phyloP scores from a whole-genome alignment of 164 flowering plant species.

The Saururus chinensis region DNA sequence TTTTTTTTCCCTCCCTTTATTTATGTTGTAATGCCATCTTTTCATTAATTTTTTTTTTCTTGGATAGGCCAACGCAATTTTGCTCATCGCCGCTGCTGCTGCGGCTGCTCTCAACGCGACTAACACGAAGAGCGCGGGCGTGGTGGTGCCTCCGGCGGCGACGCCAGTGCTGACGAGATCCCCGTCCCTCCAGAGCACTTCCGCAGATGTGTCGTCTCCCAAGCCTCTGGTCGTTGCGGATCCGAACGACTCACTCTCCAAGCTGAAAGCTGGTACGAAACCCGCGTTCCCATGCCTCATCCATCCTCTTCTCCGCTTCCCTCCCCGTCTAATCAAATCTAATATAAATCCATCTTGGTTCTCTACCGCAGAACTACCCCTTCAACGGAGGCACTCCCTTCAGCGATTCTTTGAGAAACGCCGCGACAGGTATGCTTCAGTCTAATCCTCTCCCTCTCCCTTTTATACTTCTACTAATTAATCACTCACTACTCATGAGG shows the following conservation, averaged over 20 bases:
- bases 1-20: too few relatives aligned
- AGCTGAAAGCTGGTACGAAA: conserved; percentile 13
- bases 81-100: conserved; percentile 19
- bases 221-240: conserved; percentile 15
- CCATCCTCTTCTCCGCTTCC: not conserved
- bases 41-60: not conserved
- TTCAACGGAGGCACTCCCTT: conserved; percentile 18
- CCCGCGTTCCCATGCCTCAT: not conserved
- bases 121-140: not conserved
- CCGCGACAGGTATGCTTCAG: conserved; percentile 14
- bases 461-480: too few relatives aligned
- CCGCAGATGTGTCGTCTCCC: conserved; percentile 22
- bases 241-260: conserved; percentile 12
- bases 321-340: not conserved
- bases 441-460: not conserved
- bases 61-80: conserved; percentile 17
- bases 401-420: conserved; percentile 23
- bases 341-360: not conserved
- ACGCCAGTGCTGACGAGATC: conserved; percentile 32
- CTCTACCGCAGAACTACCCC: conserved; percentile 12
- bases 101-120: not conserved
- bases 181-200: conserved; percentile 35
- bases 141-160: not conserved
- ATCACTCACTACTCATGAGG: too few relatives aligned
- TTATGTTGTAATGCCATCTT: not conserved